Evolutionary conservation across 1,284 basidiomycete species (phyloP).

Genomic region (Apiotrichum sp.): DNA sequence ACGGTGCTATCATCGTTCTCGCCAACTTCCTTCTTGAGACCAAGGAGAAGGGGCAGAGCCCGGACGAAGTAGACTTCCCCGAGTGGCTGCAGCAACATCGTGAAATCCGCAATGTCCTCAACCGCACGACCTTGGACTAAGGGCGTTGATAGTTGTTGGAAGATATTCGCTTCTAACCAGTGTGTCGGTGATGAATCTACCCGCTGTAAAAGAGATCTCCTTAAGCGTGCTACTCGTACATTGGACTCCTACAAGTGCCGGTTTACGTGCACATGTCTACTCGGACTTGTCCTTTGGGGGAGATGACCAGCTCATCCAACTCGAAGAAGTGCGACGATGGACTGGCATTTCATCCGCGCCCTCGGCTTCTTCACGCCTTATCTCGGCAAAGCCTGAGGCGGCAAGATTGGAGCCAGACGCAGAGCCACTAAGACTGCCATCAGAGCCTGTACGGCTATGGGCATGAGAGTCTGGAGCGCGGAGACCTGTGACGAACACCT

Average conservation of each 20-base stretch:
- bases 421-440: constrained; percentile 11
- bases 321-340: neutral
- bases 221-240: neutral
- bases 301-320: constrained; percentile 13
- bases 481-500: neutral
- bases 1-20: constrained; percentile 88
- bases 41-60: constrained; percentile 47
- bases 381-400: constrained; percentile 29
- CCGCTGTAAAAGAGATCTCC: too few species aligned
- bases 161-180: too few species aligned
- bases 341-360: constrained; percentile 6
- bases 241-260: neutral
- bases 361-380: constrained; percentile 36
- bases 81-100: constrained; percentile 74
- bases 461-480: neutral
- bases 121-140: constrained; percentile 66
- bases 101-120: constrained; percentile 74
- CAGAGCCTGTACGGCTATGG: constrained; percentile 3
- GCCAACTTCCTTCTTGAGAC: constrained; percentile 91
- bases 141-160: too few species aligned
- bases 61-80: constrained; percentile 56
- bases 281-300: constrained; percentile 9
- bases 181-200: too few species aligned
- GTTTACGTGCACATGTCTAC: neutral
- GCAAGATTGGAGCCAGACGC: constrained; percentile 11